Conservation (phyloP, 2,329 filamentous ascomycete species). For the Neurospora sp. region DNA sequence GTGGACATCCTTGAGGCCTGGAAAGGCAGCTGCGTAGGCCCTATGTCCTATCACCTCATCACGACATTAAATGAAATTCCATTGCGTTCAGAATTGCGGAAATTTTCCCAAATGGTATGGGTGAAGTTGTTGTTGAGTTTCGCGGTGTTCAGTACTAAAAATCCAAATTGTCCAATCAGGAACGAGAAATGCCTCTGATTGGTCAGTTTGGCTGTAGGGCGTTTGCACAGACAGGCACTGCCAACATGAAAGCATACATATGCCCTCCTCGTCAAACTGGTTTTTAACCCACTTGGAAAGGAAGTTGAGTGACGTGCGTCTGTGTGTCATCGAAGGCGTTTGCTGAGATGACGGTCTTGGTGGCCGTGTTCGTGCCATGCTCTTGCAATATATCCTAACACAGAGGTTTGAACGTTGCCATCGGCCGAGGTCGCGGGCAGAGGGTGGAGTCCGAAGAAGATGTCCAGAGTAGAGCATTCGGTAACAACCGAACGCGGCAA, state of each 20-base stretch:
- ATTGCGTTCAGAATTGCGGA: background rate
- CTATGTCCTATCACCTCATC: background rate
- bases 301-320: background rate
- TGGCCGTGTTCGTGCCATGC: background rate
- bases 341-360: background rate
- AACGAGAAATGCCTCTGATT: background rate
- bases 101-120: background rate
- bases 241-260: background rate
- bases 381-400: background rate
- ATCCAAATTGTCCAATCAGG: background rate
- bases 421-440: background rate
- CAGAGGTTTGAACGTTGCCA: background rate
- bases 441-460: background rate
- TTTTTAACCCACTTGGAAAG: background rate
- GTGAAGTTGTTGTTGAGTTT: background rate
- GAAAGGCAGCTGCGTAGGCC: background rate
- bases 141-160: background rate
- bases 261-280: background rate
- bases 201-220: background rate
- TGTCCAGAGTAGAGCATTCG: background rate
- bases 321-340: background rate
- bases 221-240: background rate
- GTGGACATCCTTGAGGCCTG: background rate
- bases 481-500: background rate
- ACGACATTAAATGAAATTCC: background rate